phyloP scores from a whole-genome alignment of 179 eudicot genomes.

The Beta lomatogona region DNA sequence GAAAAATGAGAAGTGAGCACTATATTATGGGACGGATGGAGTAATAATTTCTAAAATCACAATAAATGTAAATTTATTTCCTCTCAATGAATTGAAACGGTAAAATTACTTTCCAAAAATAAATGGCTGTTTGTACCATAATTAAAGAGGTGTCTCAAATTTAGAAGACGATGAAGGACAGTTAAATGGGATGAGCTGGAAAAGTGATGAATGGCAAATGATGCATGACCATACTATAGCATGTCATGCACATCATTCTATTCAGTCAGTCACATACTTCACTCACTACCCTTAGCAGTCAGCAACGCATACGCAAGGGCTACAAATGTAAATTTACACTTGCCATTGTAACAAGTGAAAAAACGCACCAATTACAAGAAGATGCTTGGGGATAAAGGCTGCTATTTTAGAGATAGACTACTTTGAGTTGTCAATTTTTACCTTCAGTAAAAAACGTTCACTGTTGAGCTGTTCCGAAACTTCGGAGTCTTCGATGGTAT shows the following conservation, averaged over 20 bases:
- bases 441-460: not conserved
- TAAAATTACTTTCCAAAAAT: too few species aligned
- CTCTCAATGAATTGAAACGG: not conserved
- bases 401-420: not conserved
- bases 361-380: not conserved
- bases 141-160: not conserved
- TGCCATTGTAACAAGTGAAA: not conserved
- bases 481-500: too few species aligned
- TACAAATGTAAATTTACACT: not conserved
- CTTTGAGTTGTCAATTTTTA: not conserved
- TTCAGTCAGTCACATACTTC: not conserved
- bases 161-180: not conserved
- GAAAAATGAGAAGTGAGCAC: too few species aligned
- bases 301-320: not conserved
- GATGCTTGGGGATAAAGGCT: slow-evolving; percentile 21
- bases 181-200: slow-evolving; percentile 11
- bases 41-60: too few species aligned
- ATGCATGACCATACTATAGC: slow-evolving; percentile 25
- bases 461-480: not conserved
- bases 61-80: too few species aligned
- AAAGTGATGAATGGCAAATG: slow-evolving; percentile 18
- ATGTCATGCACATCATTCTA: slow-evolving; percentile 22
- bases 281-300: not conserved
- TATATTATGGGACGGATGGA: too few species aligned
- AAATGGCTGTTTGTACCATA: not conserved